Base-by-base conservation (phyloP, 805 yeast genomes). In the Phaffomyces antillensis region DNA sequence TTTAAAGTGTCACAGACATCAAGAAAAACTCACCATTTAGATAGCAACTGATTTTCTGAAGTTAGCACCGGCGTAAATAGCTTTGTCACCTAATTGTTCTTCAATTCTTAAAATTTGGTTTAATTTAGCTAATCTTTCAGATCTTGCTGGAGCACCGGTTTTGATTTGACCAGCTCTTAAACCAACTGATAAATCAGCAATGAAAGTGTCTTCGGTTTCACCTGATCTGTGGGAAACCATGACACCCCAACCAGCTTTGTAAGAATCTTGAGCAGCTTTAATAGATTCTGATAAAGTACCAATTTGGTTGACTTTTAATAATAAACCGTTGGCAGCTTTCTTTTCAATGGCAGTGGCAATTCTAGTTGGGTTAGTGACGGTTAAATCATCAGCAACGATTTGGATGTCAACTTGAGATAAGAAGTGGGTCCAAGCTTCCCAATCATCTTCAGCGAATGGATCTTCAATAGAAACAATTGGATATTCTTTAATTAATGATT, bases 211-310 rank as follows among this genome's bases (percentile, higher is more conserved):
- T 79, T 93, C 99, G 59, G 97, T 90, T 81, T 91, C 99, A 77
- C 99, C 99, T 62, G 97, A 90, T 83, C 99, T 89, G 88, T 91
- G 99, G 65, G 97, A 90, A 64, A 93, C 98, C 97, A 91, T 90
- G 68, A 90, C 96, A 80, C 97, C 97, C 99, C 99, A 91, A 67
- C 88, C 88, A 55, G 96, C 97, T 56, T 81, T 83, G 76, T 81
- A 90, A 49, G 98, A 86, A 73, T 86, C 93, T 71, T 86, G 74
- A 65, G 98, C 97, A 65, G 98, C 97, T 72, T 88, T 79, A 74
- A 91, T 89, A 55, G 98, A 87, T 81, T 91, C 99, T 61, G 95
- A 70, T 63, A 91, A 76, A 59, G 97, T 76, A 79, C 99, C 99
- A 62, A 91, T 91, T 81, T 91, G 99, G 90, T 91, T 91, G 60